phyloP scores from a whole-genome alignment of 176 grass and related monocot genomes.

The Raddia guianensis region DNA sequence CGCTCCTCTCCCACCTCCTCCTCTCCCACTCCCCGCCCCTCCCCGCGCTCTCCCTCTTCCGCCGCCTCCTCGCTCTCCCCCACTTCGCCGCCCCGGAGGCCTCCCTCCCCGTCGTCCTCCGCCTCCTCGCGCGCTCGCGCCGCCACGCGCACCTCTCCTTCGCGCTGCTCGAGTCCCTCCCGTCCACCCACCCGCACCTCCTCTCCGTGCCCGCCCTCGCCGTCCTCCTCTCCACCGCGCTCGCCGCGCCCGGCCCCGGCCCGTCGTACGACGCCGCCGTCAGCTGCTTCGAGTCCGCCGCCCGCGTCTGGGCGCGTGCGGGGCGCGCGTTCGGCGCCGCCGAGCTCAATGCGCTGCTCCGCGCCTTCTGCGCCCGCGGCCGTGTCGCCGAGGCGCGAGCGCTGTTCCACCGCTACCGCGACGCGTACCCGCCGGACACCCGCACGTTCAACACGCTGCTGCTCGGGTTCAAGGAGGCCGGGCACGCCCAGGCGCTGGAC shows the following conservation, averaged over 20 bases:
- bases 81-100: conserved; percentile 22
- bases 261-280: conserved; percentile 54
- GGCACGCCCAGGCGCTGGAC: conserved; percentile 64
- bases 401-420: conserved; percentile 62
- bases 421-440: conserved; percentile 60
- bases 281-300: conserved; percentile 58
- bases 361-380: conserved; percentile 64
- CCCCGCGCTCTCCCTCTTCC: conserved; percentile 58
- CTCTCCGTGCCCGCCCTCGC: conserved; percentile 64
- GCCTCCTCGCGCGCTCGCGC: conserved; percentile 51
- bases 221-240: conserved; percentile 60
- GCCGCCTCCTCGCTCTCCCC: conserved; percentile 43
- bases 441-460: conserved; percentile 82
- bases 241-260: conserved; percentile 39
- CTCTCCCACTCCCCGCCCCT: conserved; percentile 59
- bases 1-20: conserved; percentile 56
- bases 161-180: conserved; percentile 52
- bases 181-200: conserved; percentile 53
- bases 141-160: conserved; percentile 54
- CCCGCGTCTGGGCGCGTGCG: conserved; percentile 59
- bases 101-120: conserved; percentile 43
- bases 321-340: conserved; percentile 59
- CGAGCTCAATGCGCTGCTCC: conserved; percentile 77
- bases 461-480: conserved; percentile 87
- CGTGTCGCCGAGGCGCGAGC: conserved; percentile 65